Evolutionary conservation across 1,139 yeast species (phyloP), one percentile per base, ranked within the genome.

Genomic region (Saccharomycopsis crataegensis): DNA sequence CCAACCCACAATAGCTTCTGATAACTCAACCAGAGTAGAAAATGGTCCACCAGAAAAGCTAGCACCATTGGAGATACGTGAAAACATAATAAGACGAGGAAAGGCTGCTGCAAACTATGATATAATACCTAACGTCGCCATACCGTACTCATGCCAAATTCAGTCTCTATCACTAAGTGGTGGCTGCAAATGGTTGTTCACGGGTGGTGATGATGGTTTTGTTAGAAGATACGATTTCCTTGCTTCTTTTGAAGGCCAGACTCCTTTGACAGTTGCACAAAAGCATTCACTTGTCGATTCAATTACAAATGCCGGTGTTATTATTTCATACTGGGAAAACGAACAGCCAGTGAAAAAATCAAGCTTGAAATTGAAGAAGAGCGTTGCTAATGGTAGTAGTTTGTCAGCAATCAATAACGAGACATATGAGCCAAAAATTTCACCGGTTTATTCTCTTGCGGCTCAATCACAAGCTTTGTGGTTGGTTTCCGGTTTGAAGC

Each of bases 141-240:
- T 86, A 8, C 91, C 91, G 1, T 82, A 83, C 59, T 72, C 86
- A 2, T 68, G 83, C 0, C 81, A 82, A 51, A 82, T 95, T 46
- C 90, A 90, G 67, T 77, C 94, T 7, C 64, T 93, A 51, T 86
- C 94, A 7, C 74, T 90, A 53, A 80, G 96, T 1, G 81, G 80
- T 64, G 96, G 96, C 8, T 84, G 93, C 48, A 84, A 84, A 64
- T 91, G 91, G 86, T 75, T 93, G 53, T 82, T 91, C 62, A 85
- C 96, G 1, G 99, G 99, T 22, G 99, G 99, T 6, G 94, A 88
- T 60, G 99, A 93, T 67, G 99, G 99, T 11, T 88, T 83, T 62
- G 86, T 93, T 45, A 73, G 99, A 51, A 88, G 87, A 64, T 93
- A 85, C 68, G 96, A 94, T 67, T 86, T 93, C 60, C 77, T 83